A percentile compares a stretch with the other conserved stretches of the same genome.
These are phyloP conservation scores for Calvatia gigantea DNA, from an alignment of 768 basidiomycete species.

Conservation along the genomic window DNA sequence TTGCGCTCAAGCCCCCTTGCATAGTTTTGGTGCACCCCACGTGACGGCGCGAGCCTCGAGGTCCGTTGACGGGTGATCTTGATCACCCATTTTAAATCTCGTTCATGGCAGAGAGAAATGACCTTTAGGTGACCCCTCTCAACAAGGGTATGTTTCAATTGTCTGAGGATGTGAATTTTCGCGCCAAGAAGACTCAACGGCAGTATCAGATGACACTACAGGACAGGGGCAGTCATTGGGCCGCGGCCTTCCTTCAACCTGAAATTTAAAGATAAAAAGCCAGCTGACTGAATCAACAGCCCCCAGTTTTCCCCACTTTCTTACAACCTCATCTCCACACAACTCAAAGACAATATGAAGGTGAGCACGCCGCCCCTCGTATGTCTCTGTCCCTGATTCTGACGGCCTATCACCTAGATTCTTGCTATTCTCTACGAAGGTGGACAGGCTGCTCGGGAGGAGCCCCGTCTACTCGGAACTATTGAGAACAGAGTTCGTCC, in stretches of 20 bases:
- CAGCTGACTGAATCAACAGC: not conserved
- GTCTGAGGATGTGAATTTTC: constrained; percentile 10
- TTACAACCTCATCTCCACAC: constrained; percentile 6
- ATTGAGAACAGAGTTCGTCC: constrained; percentile 67
- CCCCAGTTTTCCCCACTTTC: constrained; percentile 12
- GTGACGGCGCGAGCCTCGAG: not conserved
- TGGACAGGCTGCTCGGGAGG: constrained; percentile 57
- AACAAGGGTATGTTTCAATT: not conserved
- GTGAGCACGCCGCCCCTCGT: constrained; percentile 17
- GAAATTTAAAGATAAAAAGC: constrained; percentile 9
- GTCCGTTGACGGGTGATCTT: not conserved
- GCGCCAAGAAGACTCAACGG: constrained; percentile 5
- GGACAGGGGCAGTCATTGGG: constrained; percentile 14
- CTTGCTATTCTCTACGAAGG: constrained; percentile 76
- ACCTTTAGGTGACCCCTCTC: not conserved
- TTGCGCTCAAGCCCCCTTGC: not conserved
- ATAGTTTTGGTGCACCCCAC: not conserved
- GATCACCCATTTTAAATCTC: no score
- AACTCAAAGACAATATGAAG: constrained; percentile 38
- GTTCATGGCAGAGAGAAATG: not conserved
- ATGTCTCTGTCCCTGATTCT: not conserved
- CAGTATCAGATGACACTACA: constrained; percentile 6
- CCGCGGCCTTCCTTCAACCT: constrained; percentile 4
- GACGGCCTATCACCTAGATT: constrained; percentile 36
- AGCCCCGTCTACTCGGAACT: constrained; percentile 76